These are phyloP conservation scores for Aspergillus brunneoviolaceus DNA, from an alignment of 2,329 filamentous ascomycete genomes.

Conservation along the genomic window DNA sequence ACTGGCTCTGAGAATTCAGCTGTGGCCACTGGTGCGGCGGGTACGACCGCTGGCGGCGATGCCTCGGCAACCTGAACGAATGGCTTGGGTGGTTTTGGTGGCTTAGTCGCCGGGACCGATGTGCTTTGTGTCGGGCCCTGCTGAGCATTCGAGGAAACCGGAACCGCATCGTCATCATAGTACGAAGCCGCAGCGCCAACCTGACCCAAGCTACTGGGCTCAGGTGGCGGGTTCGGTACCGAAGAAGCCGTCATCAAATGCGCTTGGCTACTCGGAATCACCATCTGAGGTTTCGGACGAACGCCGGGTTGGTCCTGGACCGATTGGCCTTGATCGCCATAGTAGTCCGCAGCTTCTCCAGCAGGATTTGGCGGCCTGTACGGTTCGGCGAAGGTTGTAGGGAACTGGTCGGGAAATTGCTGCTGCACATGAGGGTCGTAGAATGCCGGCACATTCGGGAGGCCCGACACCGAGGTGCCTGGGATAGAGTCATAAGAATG, in stretches of 20 bases:
- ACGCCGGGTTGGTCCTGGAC: constrained; percentile 61
- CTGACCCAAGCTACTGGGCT: constrained; percentile 54
- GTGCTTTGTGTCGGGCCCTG: constrained; percentile 13
- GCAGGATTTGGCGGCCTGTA: constrained; percentile 49
- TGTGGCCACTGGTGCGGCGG: constrained; percentile 47
- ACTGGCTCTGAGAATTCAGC: constrained; percentile 26
- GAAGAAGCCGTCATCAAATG: constrained; percentile 57
- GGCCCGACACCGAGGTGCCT: constrained; percentile 21
- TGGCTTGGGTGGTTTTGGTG: constrained; percentile 30
- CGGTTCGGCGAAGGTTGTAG: constrained; percentile 45
- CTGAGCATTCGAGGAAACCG: constrained; percentile 12
- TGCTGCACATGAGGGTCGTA: constrained; percentile 53
- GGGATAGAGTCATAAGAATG: neutral
- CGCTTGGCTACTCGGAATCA: constrained; percentile 56
- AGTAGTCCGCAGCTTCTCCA: constrained; percentile 62
- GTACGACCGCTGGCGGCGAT: constrained; percentile 28
- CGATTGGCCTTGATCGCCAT: constrained; percentile 62
- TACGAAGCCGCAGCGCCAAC: constrained; percentile 57
- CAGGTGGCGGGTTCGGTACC: constrained; percentile 54
- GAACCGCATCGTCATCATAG: constrained; percentile 39
- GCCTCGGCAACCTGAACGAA: constrained; percentile 34
- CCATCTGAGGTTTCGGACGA: constrained; percentile 51
- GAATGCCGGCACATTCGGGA: constrained; percentile 24
- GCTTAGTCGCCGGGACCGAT: constrained; percentile 20
- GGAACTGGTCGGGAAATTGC: constrained; percentile 61